phyloP scores from a whole-genome alignment of 106 monocot genomes.

The Vanilla planifolia region DNA sequence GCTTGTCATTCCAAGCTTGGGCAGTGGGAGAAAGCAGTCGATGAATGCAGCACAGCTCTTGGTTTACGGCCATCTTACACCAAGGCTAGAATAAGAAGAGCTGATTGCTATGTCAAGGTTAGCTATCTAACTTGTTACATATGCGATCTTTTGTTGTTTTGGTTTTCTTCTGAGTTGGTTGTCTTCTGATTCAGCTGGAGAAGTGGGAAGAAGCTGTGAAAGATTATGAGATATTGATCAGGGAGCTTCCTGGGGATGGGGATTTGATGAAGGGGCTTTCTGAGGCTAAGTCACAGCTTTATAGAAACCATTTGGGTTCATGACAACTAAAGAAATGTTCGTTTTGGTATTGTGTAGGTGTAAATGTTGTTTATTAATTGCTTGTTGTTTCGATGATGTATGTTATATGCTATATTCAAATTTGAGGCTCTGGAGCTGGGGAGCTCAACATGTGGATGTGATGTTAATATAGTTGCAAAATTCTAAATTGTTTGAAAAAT shows the following conservation, averaged over 20 bases:
- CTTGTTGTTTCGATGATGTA: too few species aligned
- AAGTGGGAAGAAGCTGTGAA: constrained; percentile 49
- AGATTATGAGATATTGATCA: constrained; percentile 54
- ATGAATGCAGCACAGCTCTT: constrained; percentile 61
- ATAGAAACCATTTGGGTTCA: too few species aligned
- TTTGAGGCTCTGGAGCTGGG: too few species aligned
- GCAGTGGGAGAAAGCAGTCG: constrained; percentile 51
- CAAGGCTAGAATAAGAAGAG: constrained; percentile 70
- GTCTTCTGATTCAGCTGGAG: constrained; percentile 35
- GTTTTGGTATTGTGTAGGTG: too few species aligned
- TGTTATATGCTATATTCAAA: too few species aligned
- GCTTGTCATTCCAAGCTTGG: constrained; percentile 48
- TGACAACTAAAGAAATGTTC: too few species aligned
- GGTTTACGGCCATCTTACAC: constrained; percentile 42
- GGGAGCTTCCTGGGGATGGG: constrained; percentile 57
- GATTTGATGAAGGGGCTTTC: constrained; percentile 41
- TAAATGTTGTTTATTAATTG: too few species aligned
- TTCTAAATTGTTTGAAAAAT: too few species aligned
- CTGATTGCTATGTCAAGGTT: constrained; percentile 78
- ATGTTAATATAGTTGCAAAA: too few species aligned
- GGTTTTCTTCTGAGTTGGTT: background rate
- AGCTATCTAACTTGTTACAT: background rate
- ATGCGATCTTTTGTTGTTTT: too few species aligned
- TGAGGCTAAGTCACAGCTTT: constrained; percentile 34
- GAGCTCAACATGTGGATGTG: too few species aligned